Evolutionary conservation across 108 stramenopile genomes (phyloP), one percentile per base, ranked within the genome.

Genomic region (Nitzschia sp.): DNA sequence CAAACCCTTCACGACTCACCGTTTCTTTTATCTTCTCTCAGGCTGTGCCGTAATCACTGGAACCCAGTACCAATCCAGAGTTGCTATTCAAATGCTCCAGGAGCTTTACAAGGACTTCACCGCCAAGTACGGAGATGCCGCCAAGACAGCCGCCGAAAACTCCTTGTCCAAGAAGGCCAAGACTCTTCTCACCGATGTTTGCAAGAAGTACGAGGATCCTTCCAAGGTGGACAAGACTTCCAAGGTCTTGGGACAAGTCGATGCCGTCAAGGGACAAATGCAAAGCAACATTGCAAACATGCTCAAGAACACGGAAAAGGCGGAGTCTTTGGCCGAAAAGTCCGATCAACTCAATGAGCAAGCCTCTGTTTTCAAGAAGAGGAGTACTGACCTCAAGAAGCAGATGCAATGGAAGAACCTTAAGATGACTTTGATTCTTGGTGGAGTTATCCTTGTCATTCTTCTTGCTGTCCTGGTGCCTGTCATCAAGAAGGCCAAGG

Each of bases 341-440:
- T 81, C 85, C 3, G 83, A 89, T 67, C 89, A 92, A 77, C 75
- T 94, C 71, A 91, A 90, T 52, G 93, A 94, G 59, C 93, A 94
- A 79, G 90, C 90, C 21, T 80, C 81, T 55, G 93, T 94, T 8
- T 94, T 94, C 73, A 89, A 92, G 83, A 94, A 90, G 74, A 76
- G 85, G 64, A 78, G 76, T 66, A 88, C 80, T 21, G 87, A 88
- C 66, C 66, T 94, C 62, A 81, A 79, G 64, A 91, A 91, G 56
- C 90, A 92, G 79, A 94, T 94, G 93, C 82, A 76, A 70, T 94
- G 93, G 79, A 94, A 94, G 86, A 94, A 92, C 69, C 69, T 92
- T 26, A 94, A 94, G 64, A 91, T 90, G 90, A 94, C 93, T 40
- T 51, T 92, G 38, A 71, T 94, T 53, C 73, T 94, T 22, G 89